Base-by-base conservation (phyloP, 495 filamentous ascomycete species). In the Hyaloscypha finlandica region DNA sequence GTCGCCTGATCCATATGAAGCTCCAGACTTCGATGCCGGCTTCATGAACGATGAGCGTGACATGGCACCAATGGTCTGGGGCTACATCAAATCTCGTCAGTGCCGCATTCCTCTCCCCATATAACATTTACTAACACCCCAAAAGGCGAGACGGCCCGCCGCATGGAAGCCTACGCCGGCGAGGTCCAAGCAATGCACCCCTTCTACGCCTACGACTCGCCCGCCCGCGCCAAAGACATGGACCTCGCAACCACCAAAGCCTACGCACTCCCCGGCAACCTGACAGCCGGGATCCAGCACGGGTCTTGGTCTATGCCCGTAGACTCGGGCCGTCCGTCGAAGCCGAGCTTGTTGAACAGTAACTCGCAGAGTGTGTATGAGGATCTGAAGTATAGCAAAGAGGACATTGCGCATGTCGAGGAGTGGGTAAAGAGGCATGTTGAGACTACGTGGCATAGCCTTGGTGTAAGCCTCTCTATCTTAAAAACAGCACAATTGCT, bases 1-100 rank as follows among this genome's bases (percentile, higher is more conserved):
- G 33, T 90, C 86, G 0, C 76, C 90, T 0, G 86, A 91, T 63
- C 88, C 88, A 12, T 93, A 93, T 72, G 90, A 88, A 56, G 78
- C 79, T 8, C 90, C 90, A 1, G 90, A 93, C 75, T 94, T 94
- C 68, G 91, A 94, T 75, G 86, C 90, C 4, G 90, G 90, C 30
- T 94, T 93, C 78, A 92, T 94, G 90, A 93, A 90, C 68, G 90
- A 94, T 74, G 86, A 91, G 75, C 83, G 90, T 31, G 91, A 94
- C 72, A 92, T 93, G 89, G 88, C 84, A 5, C 89, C 90, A 11
- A 90, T 93, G 88, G 88, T 93, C 5, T 94, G 91, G 91, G 89
- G 86, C 0, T 94, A 95, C 75, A 92, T 92, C 76, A 92, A 92
- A 75, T 91, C 88, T n/a, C 87, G 91, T 70, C 52, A 55, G 61